phyloP scores from a whole-genome alignment of 352 stramenopile species.

The Globisporangium apiculatum region DNA sequence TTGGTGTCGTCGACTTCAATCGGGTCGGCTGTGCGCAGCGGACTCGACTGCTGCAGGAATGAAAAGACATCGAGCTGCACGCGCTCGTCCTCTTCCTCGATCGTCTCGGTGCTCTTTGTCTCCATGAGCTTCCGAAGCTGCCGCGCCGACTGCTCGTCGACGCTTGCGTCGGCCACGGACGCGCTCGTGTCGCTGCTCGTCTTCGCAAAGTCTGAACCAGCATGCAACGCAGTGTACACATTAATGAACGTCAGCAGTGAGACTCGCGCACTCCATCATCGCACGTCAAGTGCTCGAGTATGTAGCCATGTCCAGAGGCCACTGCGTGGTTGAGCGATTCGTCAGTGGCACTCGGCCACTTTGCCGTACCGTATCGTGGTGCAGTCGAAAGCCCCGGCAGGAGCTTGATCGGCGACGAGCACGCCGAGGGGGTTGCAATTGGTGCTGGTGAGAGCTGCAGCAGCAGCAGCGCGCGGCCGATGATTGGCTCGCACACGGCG shows the following conservation, averaged over 20 bases:
- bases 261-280: not conserved
- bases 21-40: conserved; percentile 1
- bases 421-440: conserved; percentile 17
- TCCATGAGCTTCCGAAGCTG: conserved; percentile 71
- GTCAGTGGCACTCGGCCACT: too few relatives aligned
- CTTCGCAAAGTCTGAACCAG: conserved; percentile 26
- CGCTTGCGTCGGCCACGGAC: conserved; percentile 12
- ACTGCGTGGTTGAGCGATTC: too few relatives aligned
- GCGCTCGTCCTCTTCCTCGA: conserved; percentile 83
- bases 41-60: conserved; percentile 60
- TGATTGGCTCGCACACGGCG: conserved; percentile 71
- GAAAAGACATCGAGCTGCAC: conserved; percentile 75
- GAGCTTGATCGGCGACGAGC: conserved; percentile 50
- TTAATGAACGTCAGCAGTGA: too few relatives aligned
- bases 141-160: conserved; percentile 30
- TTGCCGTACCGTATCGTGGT: conserved; percentile 37
- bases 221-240: not conserved
- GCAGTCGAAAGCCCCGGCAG: conserved; percentile 62
- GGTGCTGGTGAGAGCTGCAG: conserved; percentile 47
- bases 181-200: conserved; percentile 5
- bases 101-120: conserved; percentile 60
- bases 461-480: conserved; percentile 59
- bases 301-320: too few relatives aligned
- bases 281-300: too few relatives aligned
- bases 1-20: not conserved